Conservation (phyloP, 345 rosid species). For the Linum usitatissimum region DNA sequence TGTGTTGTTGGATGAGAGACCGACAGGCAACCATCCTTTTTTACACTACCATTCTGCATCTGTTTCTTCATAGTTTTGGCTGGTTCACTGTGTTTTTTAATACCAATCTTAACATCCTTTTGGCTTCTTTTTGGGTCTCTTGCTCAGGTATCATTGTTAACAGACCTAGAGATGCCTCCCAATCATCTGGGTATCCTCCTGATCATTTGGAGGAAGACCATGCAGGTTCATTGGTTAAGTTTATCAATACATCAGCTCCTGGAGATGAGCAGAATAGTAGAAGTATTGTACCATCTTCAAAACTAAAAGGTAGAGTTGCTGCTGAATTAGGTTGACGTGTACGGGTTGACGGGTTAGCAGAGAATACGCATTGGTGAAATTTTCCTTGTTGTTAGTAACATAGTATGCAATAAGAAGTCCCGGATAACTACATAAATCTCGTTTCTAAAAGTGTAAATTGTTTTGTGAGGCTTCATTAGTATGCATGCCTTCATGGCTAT, state of each 20-base stretch:
- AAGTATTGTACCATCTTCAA: slow-evolving; percentile 15
- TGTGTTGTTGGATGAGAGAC: background rate
- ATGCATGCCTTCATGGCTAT: background rate
- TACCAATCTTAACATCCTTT: background rate
- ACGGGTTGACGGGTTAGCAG: background rate
- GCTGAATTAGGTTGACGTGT: background rate
- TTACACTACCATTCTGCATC: background rate
- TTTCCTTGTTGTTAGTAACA: background rate
- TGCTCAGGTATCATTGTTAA: slow-evolving; percentile 13
- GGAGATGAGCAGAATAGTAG: slow-evolving; percentile 13
- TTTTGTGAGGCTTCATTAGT: background rate
- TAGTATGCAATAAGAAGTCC: slow-evolving; percentile 4
- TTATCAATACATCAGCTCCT: slow-evolving; percentile 11
- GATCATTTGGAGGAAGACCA: slow-evolving; percentile 18
- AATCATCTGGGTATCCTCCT: slow-evolving; percentile 13
- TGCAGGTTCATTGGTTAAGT: slow-evolving; percentile 14
- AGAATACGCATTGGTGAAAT: background rate
- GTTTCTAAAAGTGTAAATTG: background rate
- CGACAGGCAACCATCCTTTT: background rate
- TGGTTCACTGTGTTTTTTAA: background rate
- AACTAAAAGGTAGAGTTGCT: slow-evolving; percentile 23
- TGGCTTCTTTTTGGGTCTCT: background rate
- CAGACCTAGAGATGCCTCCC: slow-evolving; percentile 11
- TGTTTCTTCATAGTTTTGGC: background rate
- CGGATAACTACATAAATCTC: background rate